Evolutionary conservation across 495 filamentous ascomycete genomes (phyloP).

Genomic region (Aspergillus conjunctus): DNA sequence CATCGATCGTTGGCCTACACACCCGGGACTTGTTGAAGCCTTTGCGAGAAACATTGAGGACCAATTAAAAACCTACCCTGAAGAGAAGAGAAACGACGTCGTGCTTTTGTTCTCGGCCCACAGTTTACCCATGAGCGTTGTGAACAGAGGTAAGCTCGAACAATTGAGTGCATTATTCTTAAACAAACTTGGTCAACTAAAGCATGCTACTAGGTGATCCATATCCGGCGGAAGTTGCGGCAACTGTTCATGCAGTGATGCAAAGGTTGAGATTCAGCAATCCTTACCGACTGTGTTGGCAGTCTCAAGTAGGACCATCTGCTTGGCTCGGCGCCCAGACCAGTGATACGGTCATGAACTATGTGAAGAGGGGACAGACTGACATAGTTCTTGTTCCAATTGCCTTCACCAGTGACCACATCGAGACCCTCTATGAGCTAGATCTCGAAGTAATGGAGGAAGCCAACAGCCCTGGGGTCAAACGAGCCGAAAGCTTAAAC

Average conservation of each 20-base stretch:
- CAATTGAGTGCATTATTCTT: not conserved
- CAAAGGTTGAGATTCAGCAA: conserved; percentile 81
- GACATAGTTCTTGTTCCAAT: conserved; percentile 93
- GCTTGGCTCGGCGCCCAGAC: conserved; percentile 98
- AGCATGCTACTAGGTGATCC: conserved; percentile 67
- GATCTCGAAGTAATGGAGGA: conserved; percentile 96
- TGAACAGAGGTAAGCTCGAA: conserved; percentile 72
- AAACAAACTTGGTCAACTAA: conserved; percentile 1
- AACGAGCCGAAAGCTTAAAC: conserved; percentile 91
- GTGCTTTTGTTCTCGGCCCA: conserved; percentile 94
- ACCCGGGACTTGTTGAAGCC: conserved; percentile 85
- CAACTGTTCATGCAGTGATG: conserved; percentile 98
- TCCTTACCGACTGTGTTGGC: conserved; percentile 93
- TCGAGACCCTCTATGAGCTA: conserved; percentile 95
- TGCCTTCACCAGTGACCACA: conserved; percentile 97
- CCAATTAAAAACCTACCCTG: conserved; percentile 78
- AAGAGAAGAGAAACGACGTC: conserved; percentile 72
- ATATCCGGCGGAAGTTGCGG: conserved; percentile 94
- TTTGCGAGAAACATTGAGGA: conserved; percentile 89
- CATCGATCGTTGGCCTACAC: conserved; percentile 95
- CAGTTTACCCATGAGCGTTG: conserved; percentile 94
- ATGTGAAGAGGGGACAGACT: conserved; percentile 86
- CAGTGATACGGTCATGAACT: conserved; percentile 79
- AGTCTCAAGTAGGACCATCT: conserved; percentile 94
- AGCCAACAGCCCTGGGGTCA: conserved; percentile 74